Base-by-base conservation (phyloP, 441 rosid genomes). In the Aleurites moluccanus region DNA sequence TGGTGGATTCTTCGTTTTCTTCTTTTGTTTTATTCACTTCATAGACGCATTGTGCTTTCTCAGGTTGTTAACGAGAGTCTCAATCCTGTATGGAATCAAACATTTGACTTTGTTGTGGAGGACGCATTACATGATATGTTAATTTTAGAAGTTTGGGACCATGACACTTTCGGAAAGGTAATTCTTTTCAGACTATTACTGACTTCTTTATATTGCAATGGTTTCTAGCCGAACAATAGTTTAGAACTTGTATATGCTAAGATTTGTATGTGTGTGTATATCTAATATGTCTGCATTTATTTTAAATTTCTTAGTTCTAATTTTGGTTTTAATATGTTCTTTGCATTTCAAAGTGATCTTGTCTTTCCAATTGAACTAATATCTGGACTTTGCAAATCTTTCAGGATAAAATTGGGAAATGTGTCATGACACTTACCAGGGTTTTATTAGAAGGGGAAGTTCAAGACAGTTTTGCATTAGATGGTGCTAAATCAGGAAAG, bases 41-140 rank as follows among this genome's bases (percentile, higher is more conserved):
- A 94, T 89, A 16, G 93, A 85, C 73, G 97, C 92, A 88, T 69
- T 94, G 87, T 76, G 84, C 91, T 73, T 82, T 77, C 71, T 69
- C 84, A 93, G 97, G 98, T 93, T 61, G 97, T 93, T 72, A 92
- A 96, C 78, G 89, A 93, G 75, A 81, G 90, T 87, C 85, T 93
- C 75, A 91, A 93, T 87, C 98, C 99, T 1, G 92, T 90, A 38
- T 96, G 99, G 99, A 90, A 93, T 83, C 98, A 93, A 80, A 93
- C 98, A 57, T 93, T 93, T 82, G 99, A 93, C 83, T 92, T 93
- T 72, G 97, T 96, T 67, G 96, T 93, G 38, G 99, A 96, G 86
- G 98, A 93, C 72, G 99, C 97, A 73, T 88, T 92, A 62, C 99
- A 92, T 75, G 99, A 96, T 72, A 89, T 96, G 97, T 88, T 96